Evolutionary conservation across 2,329 filamentous ascomycete genomes (phyloP), one percentile per base, ranked within the genome.

Genomic region (Scortechinia acanthostroma): DNA sequence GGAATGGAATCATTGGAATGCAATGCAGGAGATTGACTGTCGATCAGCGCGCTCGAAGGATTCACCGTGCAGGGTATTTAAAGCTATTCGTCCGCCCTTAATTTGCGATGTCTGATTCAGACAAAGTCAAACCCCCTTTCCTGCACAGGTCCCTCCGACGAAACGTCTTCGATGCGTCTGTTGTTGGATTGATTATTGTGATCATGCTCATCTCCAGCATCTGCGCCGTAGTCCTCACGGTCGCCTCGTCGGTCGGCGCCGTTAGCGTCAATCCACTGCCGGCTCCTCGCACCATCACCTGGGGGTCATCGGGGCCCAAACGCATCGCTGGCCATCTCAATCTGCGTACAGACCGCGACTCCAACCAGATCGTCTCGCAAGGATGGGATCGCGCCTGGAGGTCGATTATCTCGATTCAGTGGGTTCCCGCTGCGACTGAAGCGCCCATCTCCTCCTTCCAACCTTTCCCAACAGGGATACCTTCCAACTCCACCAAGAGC

Each of bases 201-300:
- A 10, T 10, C 25, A 10, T 30, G 10, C 25, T 30, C 25, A 30
- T 30, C n/a, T 10, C n/a, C 10, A 30, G n/a, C 10, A 10, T 30
- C 25, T 30, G 10, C 25, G 10, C n/a, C 10, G 25, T 30, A 10
- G 10, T 30, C n/a, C 10, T 10, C 25, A 30, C 25, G 25, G 25
- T n/a, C 49, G 59, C 60, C 33, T 51, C 57, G 23, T 48, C 59
- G 22, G 64, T 60, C 45, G 57, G 62, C 30, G 70, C 70, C 22
- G 70, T 77, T 45, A 59, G 61, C 33, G 73, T 71, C 47, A 76
- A 77, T 51, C 74, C 74, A 46, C 65, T 77, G 35, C 73, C 74
- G 42, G 73, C 73, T 42, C 74, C 74, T 4, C 64, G 65, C 45
- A 65, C 64, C 47, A 75, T 77, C 52, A 66, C 64, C 45, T 77